Evolutionary conservation across 768 basidiomycete species (phyloP).

Genomic region (Collybia mongolica): DNA sequence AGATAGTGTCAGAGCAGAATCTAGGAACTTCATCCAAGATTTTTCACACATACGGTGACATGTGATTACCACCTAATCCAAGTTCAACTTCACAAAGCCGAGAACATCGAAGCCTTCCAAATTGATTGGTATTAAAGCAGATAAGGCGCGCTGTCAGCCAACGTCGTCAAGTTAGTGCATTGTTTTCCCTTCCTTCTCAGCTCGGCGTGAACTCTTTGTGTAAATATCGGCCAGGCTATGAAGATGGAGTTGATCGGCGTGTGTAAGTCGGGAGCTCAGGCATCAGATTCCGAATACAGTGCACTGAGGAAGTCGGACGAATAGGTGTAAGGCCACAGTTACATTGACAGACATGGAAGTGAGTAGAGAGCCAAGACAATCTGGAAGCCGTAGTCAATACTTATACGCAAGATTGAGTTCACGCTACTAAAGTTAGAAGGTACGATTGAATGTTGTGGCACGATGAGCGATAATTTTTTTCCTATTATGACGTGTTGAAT

Average conservation of each 20-base stretch:
- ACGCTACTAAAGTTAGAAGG: too few species aligned
- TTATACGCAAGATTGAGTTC: too few species aligned
- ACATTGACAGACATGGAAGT: too few species aligned
- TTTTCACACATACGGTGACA: slow-evolving; percentile 46
- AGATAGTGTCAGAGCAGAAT: not conserved
- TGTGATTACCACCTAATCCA: slow-evolving; percentile 41
- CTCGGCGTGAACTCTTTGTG: slow-evolving; percentile 21
- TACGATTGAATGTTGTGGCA: too few species aligned
- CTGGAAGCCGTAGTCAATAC: too few species aligned
- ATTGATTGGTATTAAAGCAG: slow-evolving; percentile 33
- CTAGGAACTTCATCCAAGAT: too few species aligned
- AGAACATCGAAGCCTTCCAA: slow-evolving; percentile 30
- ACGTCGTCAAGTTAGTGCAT: slow-evolving; percentile 47
- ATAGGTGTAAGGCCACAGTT: too few species aligned
- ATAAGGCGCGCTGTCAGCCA: slow-evolving; percentile 37
- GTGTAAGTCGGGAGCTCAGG: slow-evolving; percentile 46
- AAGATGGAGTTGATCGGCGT: slow-evolving; percentile 43
- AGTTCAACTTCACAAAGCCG: slow-evolving; percentile 32
- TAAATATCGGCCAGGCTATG: slow-evolving; percentile 2
- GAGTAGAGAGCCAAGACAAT: too few species aligned
- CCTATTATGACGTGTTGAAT: too few species aligned
- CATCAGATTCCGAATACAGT: not conserved
- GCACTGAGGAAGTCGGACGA: too few species aligned
- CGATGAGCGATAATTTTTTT: too few species aligned
- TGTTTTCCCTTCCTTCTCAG: slow-evolving; percentile 29